Percentiles rank a stretch among this genome's conserved stretches.
Evolutionary conservation across 2,329 filamentous ascomycete species (phyloP).

Genomic region (Talaromyces piceae): DNA sequence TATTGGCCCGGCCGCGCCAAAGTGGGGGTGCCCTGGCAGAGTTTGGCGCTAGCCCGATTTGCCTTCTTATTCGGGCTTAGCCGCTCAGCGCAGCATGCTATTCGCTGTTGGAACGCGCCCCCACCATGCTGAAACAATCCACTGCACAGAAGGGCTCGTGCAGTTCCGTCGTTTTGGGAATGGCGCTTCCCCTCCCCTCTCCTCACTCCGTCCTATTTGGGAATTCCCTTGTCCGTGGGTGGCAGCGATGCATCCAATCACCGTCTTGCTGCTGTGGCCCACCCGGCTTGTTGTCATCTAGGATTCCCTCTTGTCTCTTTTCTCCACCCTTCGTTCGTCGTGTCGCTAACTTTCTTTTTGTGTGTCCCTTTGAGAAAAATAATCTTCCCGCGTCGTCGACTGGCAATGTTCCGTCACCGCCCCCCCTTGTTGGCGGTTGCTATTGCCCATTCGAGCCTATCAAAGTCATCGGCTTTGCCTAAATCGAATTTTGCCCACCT

Average conservation of each 20-base stretch:
- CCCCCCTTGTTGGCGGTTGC: conserved; percentile 1
- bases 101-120: neutral
- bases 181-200: neutral
- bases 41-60: neutral
- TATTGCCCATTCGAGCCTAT: too few relatives aligned
- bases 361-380: neutral
- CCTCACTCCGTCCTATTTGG: neutral
- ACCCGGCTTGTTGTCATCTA: conserved; percentile 1
- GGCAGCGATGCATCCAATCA: neutral
- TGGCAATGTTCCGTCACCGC: neutral
- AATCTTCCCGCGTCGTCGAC: neutral
- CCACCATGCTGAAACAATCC: conserved; percentile 12
- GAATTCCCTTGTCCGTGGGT: neutral
- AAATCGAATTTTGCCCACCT: too few relatives aligned
- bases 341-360: conserved; percentile 4
- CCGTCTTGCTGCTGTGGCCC: neutral
- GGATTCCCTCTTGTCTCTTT: conserved; percentile 5
- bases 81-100: neutral
- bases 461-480: too few relatives aligned
- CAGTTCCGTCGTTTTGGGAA: conserved; percentile 2
- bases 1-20: neutral
- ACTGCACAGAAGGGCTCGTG: conserved; percentile 2
- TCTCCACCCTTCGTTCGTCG: conserved; percentile 2
- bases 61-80: neutral
- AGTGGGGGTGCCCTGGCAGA: neutral